Base-by-base conservation (phyloP, 495 filamentous ascomycete genomes). In the Cercophora scortea region DNA sequence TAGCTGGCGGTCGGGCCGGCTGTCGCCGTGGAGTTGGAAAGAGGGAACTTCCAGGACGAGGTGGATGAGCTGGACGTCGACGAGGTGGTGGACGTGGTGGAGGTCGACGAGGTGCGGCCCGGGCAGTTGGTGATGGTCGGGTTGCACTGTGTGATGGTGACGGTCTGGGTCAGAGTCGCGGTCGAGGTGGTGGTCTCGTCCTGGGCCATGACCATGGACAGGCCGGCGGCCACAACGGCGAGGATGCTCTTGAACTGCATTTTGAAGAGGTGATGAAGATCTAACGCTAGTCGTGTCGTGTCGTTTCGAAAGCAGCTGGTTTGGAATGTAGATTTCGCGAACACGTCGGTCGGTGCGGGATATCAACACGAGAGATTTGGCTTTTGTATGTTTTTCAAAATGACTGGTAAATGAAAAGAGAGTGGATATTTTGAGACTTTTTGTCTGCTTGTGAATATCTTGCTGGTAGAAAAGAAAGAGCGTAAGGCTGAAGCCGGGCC, bases 131-230 rank as follows among this genome's bases (percentile, higher is more conserved):
- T 66, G 61, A 64, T 63, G 35, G 64, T 67, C 8, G 71, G 68
- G 59, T 68, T 72, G 68, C 73, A 74, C 63, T 68, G 54, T 51
- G 71, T 74, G 58, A 76, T 69, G 57, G 75, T 76, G 61, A 74
- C 58, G 32, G 71, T 74, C 48, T 66, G 56, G 35, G 73, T 74
- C 57, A 71, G 54, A 52, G 70, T 72, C 49, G 64, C 62, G 25
- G 71, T 74, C 53, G 71, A 67, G 42, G 74, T 65, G 42, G 53
- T 61, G 45, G 60, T 52, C 43, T 38, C 50, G 41, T 61, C 59
- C 42, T 64, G 32, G 34, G 61, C 63, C 51, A 55, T 46, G 32
- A 56, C 63, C 51, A 67, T 34, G 33, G 64, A 53, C 43, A 61
- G 54, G 58, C 60, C 58, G 33, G 61, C 55, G 48, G 68, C 70